Evolutionary conservation across 306 rosid species (phyloP), one percentile per base, ranked within the genome.

Genomic region (Hippophae tibetana): DNA sequence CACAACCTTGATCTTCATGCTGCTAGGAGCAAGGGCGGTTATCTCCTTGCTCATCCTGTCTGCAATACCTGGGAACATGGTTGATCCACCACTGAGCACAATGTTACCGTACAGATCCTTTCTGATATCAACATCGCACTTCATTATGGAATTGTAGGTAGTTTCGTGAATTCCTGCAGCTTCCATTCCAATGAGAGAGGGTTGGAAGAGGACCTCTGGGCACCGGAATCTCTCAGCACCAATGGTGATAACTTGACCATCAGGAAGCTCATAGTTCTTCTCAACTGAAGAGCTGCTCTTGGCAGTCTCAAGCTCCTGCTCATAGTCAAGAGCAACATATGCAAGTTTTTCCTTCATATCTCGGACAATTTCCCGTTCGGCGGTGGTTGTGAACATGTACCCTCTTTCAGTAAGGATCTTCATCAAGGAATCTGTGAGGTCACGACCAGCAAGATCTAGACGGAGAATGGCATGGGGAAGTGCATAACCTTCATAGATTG

Each of bases 311-410:
- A 86, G 97, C 54, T 90, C 95, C 76, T 86, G 97, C 76, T 90
- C 95, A 58, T 82, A 90, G 79, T 86, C 95, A 14, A 90, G 67
- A 61, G 97, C 97, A 73, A 90, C 97, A 74, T 86, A 90, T 4
- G 97, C 97, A 62, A 90, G 95, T 81, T 90, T 86, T 76, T 90
- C 97, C 83, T 90, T 90, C 86, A 90, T 90, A 87, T 86, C 97
- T 74, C 97, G 89, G 47, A 90, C 97, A 86, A 90, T 86, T 86
- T 86, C 97, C 81, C 95, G 90, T 73, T 90, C 97, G 11, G 97
- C 97, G 43, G 95, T 86, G 78, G 97, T 90, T 52, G 97, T 90
- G 82, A 90, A 90, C 97, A 90, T 90, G 81, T 90, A 90, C 50
- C 97, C 95, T 72, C 97, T 90, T 71, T 90, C 95, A 6, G 97